Evolutionary conservation across 2,329 filamentous ascomycete genomes (phyloP).

Genomic region (Talaromyces albobiverticillius): DNA sequence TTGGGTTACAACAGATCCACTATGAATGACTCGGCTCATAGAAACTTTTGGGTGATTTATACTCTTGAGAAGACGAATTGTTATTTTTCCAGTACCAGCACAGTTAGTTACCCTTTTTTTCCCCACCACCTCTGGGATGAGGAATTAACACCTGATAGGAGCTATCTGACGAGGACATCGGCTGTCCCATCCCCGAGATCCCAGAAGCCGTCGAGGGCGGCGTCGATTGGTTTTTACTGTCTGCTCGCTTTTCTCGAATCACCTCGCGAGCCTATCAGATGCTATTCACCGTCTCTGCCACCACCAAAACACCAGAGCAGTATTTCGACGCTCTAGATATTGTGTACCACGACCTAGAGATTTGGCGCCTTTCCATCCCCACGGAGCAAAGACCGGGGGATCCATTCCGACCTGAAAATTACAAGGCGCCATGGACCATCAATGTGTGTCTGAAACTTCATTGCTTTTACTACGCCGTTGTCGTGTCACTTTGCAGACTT

Average conservation of each 20-base stretch:
- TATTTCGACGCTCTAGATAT: conserved; percentile 22
- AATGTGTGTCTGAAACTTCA: conserved; percentile 25
- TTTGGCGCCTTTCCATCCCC: conserved; percentile 31
- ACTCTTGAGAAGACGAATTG: conserved; percentile 35
- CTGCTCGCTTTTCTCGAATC: conserved; percentile 29
- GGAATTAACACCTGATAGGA: conserved; percentile 22
- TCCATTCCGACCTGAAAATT: conserved; percentile 18
- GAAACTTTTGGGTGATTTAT: conserved; percentile 43
- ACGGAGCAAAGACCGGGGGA: conserved; percentile 28
- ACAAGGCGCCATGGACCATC: conserved; percentile 16
- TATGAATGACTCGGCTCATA: conserved; percentile 17
- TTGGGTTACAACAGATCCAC: conserved; percentile 29
- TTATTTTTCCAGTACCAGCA: conserved; percentile 25
- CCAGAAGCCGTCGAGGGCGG: conserved; percentile 31
- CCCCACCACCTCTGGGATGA: too few relatives aligned
- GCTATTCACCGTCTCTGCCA: conserved; percentile 36
- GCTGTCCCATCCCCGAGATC: conserved; percentile 31
- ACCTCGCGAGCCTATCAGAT: conserved; percentile 31
- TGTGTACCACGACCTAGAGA: conserved; percentile 26
- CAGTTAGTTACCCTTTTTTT: conserved; percentile 27
- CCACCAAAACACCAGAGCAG: conserved; percentile 17
- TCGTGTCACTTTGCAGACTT: conserved; percentile 31
- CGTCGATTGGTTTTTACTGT: conserved; percentile 36
- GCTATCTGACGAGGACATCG: conserved; percentile 38
- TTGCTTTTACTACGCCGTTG: conserved; percentile 29